Evolutionary conservation across 371 early-diverging fungal species (phyloP).

Genomic region (Circinella umbellata): DNA sequence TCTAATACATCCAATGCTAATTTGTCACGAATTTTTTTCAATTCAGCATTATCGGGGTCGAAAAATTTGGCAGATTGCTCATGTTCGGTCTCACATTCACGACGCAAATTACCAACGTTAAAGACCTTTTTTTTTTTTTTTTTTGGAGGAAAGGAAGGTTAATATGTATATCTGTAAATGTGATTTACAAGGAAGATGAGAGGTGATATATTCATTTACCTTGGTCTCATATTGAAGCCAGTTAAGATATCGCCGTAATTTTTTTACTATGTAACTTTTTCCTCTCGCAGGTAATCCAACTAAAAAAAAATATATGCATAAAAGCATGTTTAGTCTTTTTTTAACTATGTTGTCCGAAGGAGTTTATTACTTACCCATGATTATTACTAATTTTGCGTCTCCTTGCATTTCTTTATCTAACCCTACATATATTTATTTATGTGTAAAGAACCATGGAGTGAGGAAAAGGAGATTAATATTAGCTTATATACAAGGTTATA

Average conservation of each 20-base stretch:
- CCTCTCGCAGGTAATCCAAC: conserved; percentile 90
- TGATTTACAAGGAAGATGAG: neutral
- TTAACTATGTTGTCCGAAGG: too few relatives aligned
- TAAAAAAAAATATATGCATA: conserved; percentile 18
- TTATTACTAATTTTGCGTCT: conserved; percentile 62
- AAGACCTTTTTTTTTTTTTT: conserved; percentile 62
- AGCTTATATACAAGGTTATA: neutral
- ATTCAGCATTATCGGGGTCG: conserved; percentile 78
- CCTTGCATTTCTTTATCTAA: conserved; percentile 36
- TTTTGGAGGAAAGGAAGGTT: neutral
- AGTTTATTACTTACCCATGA: conserved; percentile 59
- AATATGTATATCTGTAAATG: too few relatives aligned
- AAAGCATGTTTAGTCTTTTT: neutral
- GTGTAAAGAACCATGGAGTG: too few relatives aligned
- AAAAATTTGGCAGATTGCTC: conserved; percentile 67
- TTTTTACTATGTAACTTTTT: conserved; percentile 89
- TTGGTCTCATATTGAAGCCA: conserved; percentile 73
- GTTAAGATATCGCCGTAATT: conserved; percentile 77
- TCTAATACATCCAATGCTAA: conserved; percentile 82
- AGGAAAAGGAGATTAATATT: neutral
- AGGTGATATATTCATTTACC: conserved; percentile 31
- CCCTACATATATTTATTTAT: conserved; percentile 21
- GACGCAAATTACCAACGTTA: conserved; percentile 87
- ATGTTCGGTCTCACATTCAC: conserved; percentile 54
- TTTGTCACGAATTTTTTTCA: conserved; percentile 70